Evolutionary conservation across 441 rosid species (phyloP).

Genomic region (Erysimum cheiri): DNA sequence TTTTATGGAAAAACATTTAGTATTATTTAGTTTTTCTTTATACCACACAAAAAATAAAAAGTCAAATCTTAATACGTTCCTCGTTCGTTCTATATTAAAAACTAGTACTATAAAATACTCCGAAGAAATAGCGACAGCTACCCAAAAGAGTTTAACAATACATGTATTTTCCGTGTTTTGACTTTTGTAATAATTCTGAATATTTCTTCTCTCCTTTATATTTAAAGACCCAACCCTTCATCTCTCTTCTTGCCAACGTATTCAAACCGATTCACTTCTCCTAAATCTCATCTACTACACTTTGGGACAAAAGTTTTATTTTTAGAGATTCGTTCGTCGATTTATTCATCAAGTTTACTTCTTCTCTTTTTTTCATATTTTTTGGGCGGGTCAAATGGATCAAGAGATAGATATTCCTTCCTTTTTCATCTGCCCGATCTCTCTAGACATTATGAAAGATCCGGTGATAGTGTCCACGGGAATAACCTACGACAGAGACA

Average conservation of each 20-base stretch:
- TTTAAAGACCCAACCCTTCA: conserved; percentile 37
- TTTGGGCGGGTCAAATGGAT: conserved; percentile 46
- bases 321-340: conserved; percentile 1
- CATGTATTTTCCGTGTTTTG: conserved; percentile 54
- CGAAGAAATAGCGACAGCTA: conserved; percentile 37
- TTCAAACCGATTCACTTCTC: conserved; percentile 51
- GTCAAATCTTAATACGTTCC: conserved; percentile 40
- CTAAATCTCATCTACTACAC: conserved; percentile 35
- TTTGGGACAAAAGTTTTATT: conserved; percentile 7
- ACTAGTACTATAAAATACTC: background rate
- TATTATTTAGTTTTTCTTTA: background rate
- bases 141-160: conserved; percentile 27
- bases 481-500: conserved; percentile 77
- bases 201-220: conserved; percentile 34
- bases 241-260: conserved; percentile 38
- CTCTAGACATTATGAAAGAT: conserved; percentile 85
- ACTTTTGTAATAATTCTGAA: conserved; percentile 47
- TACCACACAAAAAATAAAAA: conserved; percentile 29
- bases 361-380: conserved; percentile 1
- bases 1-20: background rate
- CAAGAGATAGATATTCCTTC: conserved; percentile 77
- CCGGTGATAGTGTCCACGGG: conserved; percentile 76
- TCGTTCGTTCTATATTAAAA: conserved; percentile 35
- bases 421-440: conserved; percentile 79
- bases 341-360: conserved; percentile 29